Percentiles rank a stretch among this genome's conserved stretches.
These are phyloP conservation scores for Aureobasidium sp. DNA, from an alignment of 2,329 filamentous ascomycete genomes.

Conservation along the genomic window DNA sequence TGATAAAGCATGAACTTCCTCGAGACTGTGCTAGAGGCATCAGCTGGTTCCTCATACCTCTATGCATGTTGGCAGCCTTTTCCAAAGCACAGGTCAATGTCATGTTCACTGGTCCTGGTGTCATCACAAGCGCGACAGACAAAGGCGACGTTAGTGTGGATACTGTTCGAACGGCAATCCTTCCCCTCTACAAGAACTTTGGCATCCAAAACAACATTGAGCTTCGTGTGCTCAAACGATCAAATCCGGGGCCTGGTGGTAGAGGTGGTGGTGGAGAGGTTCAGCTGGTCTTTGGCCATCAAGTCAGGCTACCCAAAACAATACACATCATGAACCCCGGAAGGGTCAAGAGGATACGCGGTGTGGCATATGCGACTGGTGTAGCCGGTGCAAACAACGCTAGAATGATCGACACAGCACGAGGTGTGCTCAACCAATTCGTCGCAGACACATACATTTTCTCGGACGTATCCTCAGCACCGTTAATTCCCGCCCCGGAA, in stretches of 20 bases:
- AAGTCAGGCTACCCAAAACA: slow-evolving; percentile 89
- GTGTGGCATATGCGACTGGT: slow-evolving; percentile 88
- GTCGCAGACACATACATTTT: slow-evolving; percentile 87
- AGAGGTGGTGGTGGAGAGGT: slow-evolving; percentile 82
- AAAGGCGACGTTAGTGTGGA: slow-evolving; percentile 85
- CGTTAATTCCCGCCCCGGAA: slow-evolving; percentile 60
- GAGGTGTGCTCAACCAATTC: slow-evolving; percentile 79
- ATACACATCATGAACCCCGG: slow-evolving; percentile 80
- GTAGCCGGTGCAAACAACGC: slow-evolving; percentile 90
- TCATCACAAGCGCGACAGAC: slow-evolving; percentile 81
- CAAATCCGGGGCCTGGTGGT: slow-evolving; percentile 67
- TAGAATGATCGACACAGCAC: slow-evolving; percentile 85
- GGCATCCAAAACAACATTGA: slow-evolving; percentile 84
- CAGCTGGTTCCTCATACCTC: slow-evolving; percentile 83
- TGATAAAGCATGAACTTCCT: slow-evolving; percentile 75
- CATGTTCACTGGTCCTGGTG: slow-evolving; percentile 79
- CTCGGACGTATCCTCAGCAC: slow-evolving; percentile 57
- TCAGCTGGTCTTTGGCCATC: slow-evolving; percentile 88
- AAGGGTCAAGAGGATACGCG: slow-evolving; percentile 77
- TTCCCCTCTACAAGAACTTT: slow-evolving; percentile 84
- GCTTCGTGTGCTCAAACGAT: slow-evolving; percentile 70
- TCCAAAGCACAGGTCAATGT: slow-evolving; percentile 88
- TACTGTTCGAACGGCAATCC: slow-evolving; percentile 83
- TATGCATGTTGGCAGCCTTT: slow-evolving; percentile 88
- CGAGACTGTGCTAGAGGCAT: slow-evolving; percentile 71